These are phyloP conservation scores for Colletotrichum sp. DNA, from an alignment of 2,329 filamentous ascomycete species.

Conservation along the genomic window DNA sequence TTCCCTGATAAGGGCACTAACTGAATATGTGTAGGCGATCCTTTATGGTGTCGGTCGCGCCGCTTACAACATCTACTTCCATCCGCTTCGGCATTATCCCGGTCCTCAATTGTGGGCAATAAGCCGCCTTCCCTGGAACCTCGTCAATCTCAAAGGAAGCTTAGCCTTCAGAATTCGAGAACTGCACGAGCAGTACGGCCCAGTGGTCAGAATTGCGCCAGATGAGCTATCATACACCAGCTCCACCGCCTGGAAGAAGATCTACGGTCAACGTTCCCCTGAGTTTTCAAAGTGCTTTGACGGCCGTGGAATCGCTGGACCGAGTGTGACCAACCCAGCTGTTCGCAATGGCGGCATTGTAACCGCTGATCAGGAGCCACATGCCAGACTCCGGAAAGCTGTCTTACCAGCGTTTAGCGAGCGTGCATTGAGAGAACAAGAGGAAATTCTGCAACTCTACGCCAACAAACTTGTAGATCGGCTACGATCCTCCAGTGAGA, in stretches of 20 bases:
- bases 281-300: constrained; percentile 12
- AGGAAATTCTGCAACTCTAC: constrained; percentile 7
- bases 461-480: not conserved
- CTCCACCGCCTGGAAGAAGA: constrained; percentile 18
- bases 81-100: constrained; percentile 71
- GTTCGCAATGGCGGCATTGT: constrained; percentile 2
- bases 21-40: not conserved
- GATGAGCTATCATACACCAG: constrained; percentile 23
- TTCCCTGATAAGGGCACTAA: not conserved
- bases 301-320: not conserved
- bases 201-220: constrained; percentile 34
- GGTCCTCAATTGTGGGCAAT: constrained; percentile 70
- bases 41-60: not conserved
- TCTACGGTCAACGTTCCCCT: constrained; percentile 13
- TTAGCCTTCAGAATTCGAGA: constrained; percentile 45
- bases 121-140: constrained; percentile 45
- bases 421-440: constrained; percentile 4
- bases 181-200: constrained; percentile 38
- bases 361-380: constrained; percentile 10
- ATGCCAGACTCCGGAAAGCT: constrained; percentile 12
- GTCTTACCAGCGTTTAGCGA: constrained; percentile 9
- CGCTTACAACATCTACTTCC: constrained; percentile 36
- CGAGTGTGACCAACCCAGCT: not conserved
- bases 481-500: not conserved
- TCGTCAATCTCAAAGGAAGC: constrained; percentile 39